Conservation (phyloP, 2,329 filamentous ascomycete genomes). For the Sporothrix humicola region DNA sequence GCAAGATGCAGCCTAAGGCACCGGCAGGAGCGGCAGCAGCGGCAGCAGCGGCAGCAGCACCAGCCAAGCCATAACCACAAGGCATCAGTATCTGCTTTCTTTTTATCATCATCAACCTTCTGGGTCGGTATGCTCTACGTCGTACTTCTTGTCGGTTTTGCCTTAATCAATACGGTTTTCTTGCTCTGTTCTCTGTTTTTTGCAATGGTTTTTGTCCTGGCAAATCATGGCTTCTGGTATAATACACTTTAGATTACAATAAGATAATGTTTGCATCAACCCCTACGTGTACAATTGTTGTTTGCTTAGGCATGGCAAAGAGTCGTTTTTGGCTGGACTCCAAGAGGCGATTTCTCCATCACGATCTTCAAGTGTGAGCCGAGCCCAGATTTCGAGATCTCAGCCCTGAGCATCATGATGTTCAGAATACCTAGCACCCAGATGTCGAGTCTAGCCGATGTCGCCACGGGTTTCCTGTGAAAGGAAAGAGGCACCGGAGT, state of each 20-base stretch:
- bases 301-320: too few relatives aligned
- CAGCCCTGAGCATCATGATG: too few relatives aligned
- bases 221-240: background rate
- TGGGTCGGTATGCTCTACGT: background rate
- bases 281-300: too few relatives aligned
- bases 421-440: too few relatives aligned
- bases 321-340: too few relatives aligned
- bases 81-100: background rate
- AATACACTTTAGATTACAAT: background rate
- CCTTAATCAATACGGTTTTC: background rate
- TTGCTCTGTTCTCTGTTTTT: background rate
- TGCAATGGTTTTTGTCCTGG: background rate
- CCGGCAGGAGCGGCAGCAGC: background rate
- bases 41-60: background rate
- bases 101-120: too few relatives aligned
- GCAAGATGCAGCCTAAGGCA: conserved; percentile 54
- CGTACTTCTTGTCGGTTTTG: background rate
- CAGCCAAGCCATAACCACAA: background rate
- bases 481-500: background rate
- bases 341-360: too few relatives aligned
- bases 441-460: too few relatives aligned
- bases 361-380: too few relatives aligned
- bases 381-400: too few relatives aligned
- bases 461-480: background rate
- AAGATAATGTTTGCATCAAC: background rate